These are phyloP conservation scores for Starmerella khaoyaiensis DNA, from an alignment of 805 yeast genomes.

Conservation along the genomic window DNA sequence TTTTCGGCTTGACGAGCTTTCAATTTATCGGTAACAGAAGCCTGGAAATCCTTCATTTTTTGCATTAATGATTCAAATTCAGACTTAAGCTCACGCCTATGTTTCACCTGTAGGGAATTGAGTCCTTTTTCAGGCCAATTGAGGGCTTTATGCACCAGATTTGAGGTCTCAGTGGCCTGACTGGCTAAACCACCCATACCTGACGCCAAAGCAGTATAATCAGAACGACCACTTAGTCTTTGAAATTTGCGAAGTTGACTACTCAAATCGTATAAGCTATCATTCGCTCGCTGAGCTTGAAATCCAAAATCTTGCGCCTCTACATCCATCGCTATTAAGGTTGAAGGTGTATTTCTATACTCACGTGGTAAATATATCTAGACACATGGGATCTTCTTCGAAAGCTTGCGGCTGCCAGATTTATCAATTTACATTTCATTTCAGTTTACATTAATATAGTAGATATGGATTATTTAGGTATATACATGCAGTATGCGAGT, in stretches of 20 bases:
- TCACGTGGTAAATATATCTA: no score
- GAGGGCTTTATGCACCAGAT: constrained; percentile 2
- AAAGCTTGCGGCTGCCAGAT: no score
- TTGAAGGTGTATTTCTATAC: not conserved
- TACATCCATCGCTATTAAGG: constrained; percentile 10
- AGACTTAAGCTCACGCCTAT: constrained; percentile 8
- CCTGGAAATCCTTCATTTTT: constrained; percentile 10
- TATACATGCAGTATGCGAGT: no score
- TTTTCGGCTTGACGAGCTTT: constrained; percentile 3
- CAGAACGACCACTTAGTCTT: constrained; percentile 7
- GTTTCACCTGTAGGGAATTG: constrained; percentile 2
- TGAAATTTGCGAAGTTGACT: constrained; percentile 15
- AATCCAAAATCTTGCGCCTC: constrained; percentile 17
- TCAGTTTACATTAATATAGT: no score
- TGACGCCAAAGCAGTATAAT: constrained; percentile 5
- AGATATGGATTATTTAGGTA: no score
- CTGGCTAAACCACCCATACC: constrained; percentile 11
- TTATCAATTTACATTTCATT: no score
- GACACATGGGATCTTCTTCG: no score
- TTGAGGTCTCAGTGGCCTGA: constrained; percentile 10
- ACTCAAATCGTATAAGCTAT: constrained; percentile 19
- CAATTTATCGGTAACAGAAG: constrained; percentile 9
- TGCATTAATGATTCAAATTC: constrained; percentile 13
- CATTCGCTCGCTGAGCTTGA: constrained; percentile 13
- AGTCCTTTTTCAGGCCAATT: constrained; percentile 9